Base-by-base conservation (phyloP, 345 rosid species). In the Psidium guajava region DNA sequence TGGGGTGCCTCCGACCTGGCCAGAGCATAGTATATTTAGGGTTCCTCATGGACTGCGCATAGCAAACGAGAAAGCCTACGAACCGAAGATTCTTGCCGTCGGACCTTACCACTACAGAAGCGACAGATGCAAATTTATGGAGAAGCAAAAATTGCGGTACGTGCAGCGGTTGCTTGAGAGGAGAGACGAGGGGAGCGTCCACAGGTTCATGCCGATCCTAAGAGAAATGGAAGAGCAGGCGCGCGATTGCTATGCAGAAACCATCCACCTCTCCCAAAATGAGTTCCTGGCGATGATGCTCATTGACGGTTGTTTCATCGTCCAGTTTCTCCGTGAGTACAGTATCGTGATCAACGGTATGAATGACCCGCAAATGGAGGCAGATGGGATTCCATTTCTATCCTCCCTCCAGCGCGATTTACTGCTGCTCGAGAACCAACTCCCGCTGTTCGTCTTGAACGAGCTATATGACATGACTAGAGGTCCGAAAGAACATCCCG, bases 401-500 rank as follows among this genome's bases (percentile, higher is more conserved):
- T 0, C 5, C 59, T 3, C 5, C 2, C 22, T 55, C 22, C 8
- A 0, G 58, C 58, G 59, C 5, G 59, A 56, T 8, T 56, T 56
- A 56, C 5, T 22, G 27, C 59, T 56, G 59, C 59, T 56, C 9
- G 59, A 22, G 59, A 56, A 56, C 59, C 27, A 56, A 10, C n/a
- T 56, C 27, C 27, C 59, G 10, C 27, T 56, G 1, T 56, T 56
- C 59, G 27, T 56, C 27, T 56, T 56, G 13, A 56, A 25, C 27
- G 9, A 22, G 27, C 59, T 56, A 56, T 56, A 56, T 22, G 59
- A 56, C 59, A 25, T 56, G 27, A 56, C 13, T 22, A 56, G 22
- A 56, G 59, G 2, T 56, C 13, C n/a, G 59, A 11, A 0, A 0
- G 59, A 56, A 5, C n/a, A 8, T 0, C 0, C 0, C 3, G 25